These are phyloP conservation scores for Stropharia rugosoannulata DNA, from an alignment of 768 basidiomycete genomes.

Conservation along the genomic window DNA sequence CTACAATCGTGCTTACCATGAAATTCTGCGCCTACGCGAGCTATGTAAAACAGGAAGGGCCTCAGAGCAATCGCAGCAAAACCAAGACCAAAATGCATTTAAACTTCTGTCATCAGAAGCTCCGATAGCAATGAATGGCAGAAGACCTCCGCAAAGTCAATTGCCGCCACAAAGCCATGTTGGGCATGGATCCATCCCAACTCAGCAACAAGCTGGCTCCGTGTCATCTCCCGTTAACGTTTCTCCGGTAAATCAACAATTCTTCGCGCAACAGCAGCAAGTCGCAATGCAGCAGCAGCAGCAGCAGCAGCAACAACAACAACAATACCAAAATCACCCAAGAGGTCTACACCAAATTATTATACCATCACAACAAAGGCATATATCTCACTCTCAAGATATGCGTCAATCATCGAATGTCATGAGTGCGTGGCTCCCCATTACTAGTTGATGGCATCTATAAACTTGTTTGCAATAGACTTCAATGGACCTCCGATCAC, in stretches of 20 bases:
- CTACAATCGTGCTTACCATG: constrained; percentile 12
- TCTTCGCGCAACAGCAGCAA: background rate
- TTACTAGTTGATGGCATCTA: background rate
- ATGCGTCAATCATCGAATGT: background rate
- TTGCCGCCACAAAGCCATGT: background rate
- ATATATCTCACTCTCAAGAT: background rate
- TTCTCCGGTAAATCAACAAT: background rate
- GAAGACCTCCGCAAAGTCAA: background rate
- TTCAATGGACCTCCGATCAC: background rate
- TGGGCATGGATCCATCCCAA: background rate
- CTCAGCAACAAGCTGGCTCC: background rate
- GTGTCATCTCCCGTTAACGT: background rate
- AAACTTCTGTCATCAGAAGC: background rate
- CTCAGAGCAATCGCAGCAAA: background rate
- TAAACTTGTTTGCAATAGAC: background rate
- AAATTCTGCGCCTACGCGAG: constrained; percentile 9
- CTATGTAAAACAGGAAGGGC: background rate
- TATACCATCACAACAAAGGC: background rate
- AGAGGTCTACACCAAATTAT: background rate
- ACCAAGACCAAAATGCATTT: background rate
- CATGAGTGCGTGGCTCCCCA: background rate
- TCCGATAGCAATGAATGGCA: background rate
- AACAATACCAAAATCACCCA: background rate
- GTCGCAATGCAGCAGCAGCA: background rate
- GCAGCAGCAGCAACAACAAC: too few relatives aligned